These are phyloP conservation scores for Leucoagaricus sp. DNA, from an alignment of 1,284 basidiomycete species.

Conservation along the genomic window DNA sequence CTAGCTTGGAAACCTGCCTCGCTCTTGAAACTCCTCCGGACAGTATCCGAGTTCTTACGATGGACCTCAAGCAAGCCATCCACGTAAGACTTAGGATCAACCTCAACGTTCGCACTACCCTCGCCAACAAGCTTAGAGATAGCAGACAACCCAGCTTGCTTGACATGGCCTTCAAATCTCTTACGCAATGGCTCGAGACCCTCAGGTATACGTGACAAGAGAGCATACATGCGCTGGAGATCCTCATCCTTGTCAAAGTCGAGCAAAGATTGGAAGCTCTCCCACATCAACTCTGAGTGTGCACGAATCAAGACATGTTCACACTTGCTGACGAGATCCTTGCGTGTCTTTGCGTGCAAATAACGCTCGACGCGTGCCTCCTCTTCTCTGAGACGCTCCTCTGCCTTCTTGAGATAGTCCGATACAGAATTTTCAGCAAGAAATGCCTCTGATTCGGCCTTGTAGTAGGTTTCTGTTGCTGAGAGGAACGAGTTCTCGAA, in stretches of 20 bases:
- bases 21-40: constrained; percentile 88
- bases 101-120: constrained; percentile 62
- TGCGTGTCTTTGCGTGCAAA: constrained; percentile 86
- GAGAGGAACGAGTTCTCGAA: constrained; percentile 91
- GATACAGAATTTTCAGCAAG: constrained; percentile 89
- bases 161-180: constrained; percentile 95
- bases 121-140: constrained; percentile 83
- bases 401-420: constrained; percentile 97
- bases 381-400: constrained; percentile 91
- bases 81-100: constrained; percentile 92
- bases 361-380: constrained; percentile 96
- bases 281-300: constrained; percentile 89
- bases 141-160: constrained; percentile 83
- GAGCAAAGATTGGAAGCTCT: constrained; percentile 91
- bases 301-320: constrained; percentile 92
- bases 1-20: constrained; percentile 96
- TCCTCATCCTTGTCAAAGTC: constrained; percentile 95
- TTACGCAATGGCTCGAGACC: constrained; percentile 92
- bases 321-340: constrained; percentile 87
- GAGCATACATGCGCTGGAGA: constrained; percentile 92
- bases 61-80: constrained; percentile 93
- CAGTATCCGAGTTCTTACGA: constrained; percentile 89
- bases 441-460: constrained; percentile 88
- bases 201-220: constrained; percentile 87
- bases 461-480: constrained; percentile 92